Conservation (phyloP, 2,329 filamentous ascomycete genomes). For the Penicillium sp. region DNA sequence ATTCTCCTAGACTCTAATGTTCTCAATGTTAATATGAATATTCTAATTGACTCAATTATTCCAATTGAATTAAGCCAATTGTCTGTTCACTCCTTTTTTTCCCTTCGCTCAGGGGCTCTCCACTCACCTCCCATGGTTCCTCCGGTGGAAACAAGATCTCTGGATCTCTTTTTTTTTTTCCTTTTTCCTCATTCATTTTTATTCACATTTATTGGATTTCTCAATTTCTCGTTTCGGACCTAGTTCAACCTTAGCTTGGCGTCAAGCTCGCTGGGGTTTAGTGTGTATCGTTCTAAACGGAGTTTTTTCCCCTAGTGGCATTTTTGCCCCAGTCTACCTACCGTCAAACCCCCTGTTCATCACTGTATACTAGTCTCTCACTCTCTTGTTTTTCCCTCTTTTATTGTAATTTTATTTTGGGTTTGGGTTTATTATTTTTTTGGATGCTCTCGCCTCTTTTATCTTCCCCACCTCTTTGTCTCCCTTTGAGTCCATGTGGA, state of each 20-base stretch:
- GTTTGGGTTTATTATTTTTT: neutral
- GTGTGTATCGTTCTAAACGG: neutral
- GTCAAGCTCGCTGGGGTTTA: neutral
- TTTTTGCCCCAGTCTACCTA: neutral
- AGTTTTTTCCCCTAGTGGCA: neutral
- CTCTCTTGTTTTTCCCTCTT: neutral
- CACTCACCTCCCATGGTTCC: conserved; percentile 4
- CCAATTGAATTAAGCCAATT: no score
- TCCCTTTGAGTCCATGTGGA: conserved; percentile 40
- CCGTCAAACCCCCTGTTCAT: conserved; percentile 4
- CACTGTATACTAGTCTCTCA: neutral
- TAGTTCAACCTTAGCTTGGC: neutral
- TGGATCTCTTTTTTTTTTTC: neutral
- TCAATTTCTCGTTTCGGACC: neutral
- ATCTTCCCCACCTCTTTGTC: conserved; percentile 17
- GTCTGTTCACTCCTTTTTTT: neutral
- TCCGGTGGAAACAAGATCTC: conserved; percentile 8
- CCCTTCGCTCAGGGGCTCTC: conserved; percentile 4
- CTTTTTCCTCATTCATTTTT: neutral
- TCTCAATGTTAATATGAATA: no score
- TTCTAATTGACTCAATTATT: no score
- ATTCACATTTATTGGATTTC: neutral
- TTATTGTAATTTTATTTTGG: neutral
- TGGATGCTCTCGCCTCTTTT: conserved; percentile 4
- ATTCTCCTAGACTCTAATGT: neutral